Evolutionary conservation across 2,329 filamentous ascomycete species (phyloP).

Genomic region (Aspergillus bombycis): DNA sequence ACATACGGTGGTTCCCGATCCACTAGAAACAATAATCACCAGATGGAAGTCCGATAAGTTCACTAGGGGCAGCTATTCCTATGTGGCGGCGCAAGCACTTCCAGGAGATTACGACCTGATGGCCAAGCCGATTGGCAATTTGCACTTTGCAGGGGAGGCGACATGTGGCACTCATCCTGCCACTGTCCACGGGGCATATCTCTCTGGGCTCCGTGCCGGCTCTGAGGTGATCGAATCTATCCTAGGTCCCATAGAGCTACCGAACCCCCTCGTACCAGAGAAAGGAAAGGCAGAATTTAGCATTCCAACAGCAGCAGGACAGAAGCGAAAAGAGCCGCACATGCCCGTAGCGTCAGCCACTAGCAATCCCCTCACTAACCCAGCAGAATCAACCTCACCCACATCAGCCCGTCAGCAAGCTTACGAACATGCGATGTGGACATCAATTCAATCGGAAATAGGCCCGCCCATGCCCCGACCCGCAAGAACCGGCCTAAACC

Average conservation of each 20-base stretch:
- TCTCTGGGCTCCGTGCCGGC: slow-evolving; percentile 88
- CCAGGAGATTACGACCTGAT: slow-evolving; percentile 91
- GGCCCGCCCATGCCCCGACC: slow-evolving; percentile 77
- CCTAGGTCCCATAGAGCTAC: slow-evolving; percentile 78
- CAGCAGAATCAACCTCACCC: slow-evolving; percentile 13
- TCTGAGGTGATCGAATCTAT: slow-evolving; percentile 81
- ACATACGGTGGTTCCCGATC: slow-evolving; percentile 67
- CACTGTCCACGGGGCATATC: slow-evolving; percentile 93
- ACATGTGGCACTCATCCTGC: slow-evolving; percentile 95
- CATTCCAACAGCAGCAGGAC: slow-evolving; percentile 24
- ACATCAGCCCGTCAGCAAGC: slow-evolving; percentile 45
- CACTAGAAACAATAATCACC: slow-evolving; percentile 84
- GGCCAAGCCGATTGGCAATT: slow-evolving; percentile 79
- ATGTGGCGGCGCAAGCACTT: slow-evolving; percentile 78
- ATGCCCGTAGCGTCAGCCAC: not conserved
- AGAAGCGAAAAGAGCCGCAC: slow-evolving; percentile 28
- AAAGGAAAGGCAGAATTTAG: slow-evolving; percentile 48
- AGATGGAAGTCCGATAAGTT: slow-evolving; percentile 91
- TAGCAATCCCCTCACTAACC: slow-evolving; percentile 9
- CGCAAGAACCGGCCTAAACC: slow-evolving; percentile 74
- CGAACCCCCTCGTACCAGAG: slow-evolving; percentile 72
- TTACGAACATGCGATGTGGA: slow-evolving; percentile 62
- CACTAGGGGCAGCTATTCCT: slow-evolving; percentile 93
- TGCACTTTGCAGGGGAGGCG: slow-evolving; percentile 95
- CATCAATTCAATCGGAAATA: slow-evolving; percentile 61